Base-by-base conservation (phyloP, 768 basidiomycete genomes). In the Russula sp. region DNA sequence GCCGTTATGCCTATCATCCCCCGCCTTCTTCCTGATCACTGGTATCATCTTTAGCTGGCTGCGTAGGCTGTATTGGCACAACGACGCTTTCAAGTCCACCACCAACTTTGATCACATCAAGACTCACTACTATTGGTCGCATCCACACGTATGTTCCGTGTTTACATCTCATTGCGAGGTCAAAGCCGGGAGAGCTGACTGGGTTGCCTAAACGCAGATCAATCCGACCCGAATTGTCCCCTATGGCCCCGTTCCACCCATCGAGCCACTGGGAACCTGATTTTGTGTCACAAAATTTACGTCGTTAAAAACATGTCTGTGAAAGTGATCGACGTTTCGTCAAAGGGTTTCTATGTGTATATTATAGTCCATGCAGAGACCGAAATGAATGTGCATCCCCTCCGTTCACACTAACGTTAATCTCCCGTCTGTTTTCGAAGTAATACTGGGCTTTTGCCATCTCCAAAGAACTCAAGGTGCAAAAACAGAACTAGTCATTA, bases 71-170 rank as follows among this genome's bases (percentile, higher is more conserved):
- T 98, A 99, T 80, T 98, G 94, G 94, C 89, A 88, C 66, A 79
- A 88, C 69, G 76, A 86, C 0, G 92, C 93, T 5, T 98, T 99
- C 85, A 86, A 87, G 74, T 82, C 85, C 7, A 86, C 88, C 20
- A 95, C 94, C 44, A 80, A 94, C 72, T 98, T 98, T 72, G 84
- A 90, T 18, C 95, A 97, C 75, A 90, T 91, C 78, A 90, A 90
- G 76, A 83, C 81, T 1, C 82, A 84, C 70, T 89, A 89, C 70
- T 89, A 84, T 67, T 88, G 85, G 84, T 84, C 83, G 44, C 84
- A 84, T 63, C 42, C 76, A 64, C 67, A 46, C 24, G 54, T 69
- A 49, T 24, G 61, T 42, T 48, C 1, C 46, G n/a, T 10, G 2
- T 14, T 22, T 5, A 13, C 13, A 36, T 36, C 0, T 50, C 8